Base-by-base conservation (phyloP, 805 yeast species). In the Maudiozyma pseudohumilis region DNA sequence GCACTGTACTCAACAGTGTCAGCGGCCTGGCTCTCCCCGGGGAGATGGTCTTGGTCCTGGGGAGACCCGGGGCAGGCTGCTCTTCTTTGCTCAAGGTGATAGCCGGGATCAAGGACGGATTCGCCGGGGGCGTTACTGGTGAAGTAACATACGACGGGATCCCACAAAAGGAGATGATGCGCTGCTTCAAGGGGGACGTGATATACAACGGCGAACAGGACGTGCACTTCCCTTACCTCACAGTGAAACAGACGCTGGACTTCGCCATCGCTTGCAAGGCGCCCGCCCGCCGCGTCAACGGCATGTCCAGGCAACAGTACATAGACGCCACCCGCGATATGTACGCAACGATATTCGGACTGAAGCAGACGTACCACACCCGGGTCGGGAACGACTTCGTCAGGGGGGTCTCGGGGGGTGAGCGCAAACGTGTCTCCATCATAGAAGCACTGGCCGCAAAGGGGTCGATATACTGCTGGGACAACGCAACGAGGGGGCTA, bases 351-450 rank as follows among this genome's bases (percentile, higher is more conserved):
- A 60, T 63, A 34, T 75, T 72, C 48, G 82, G 80, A 36, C 59
- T 77, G 39, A 58, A 66, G 19, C 80, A 74, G 54, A 70, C 80
- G 6, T 63, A 66, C 40, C 60, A 69, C 49, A 72, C 78, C 16
- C 66, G 64, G 40, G 79, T 74, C 18, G 79, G 79, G 36, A 66
- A 67, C 52, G 78, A 73, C 40, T 65, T 66, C 34, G 66, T 77
- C 25, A 70, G 85, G 57, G 84, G 87, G 63, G 81, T 80, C 21
- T 78, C 89, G 37, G 89, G 94, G 52, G 92, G 94, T 67, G 92
- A 84, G 61, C 68, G 94, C 47, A 82, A 82, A 60, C 74, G 94
- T 64, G 89, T 84, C 10, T 80, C 89, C 10, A 77, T 84, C 51
- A 85, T 87, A 11, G 94, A 84, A 61, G 83, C 80, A 2, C 60